A percentile compares a stretch with the other conserved stretches of the same genome.
Conservation (phyloP, 2,329 filamentous ascomycete genomes). For the Clonostachys rosea region DNA sequence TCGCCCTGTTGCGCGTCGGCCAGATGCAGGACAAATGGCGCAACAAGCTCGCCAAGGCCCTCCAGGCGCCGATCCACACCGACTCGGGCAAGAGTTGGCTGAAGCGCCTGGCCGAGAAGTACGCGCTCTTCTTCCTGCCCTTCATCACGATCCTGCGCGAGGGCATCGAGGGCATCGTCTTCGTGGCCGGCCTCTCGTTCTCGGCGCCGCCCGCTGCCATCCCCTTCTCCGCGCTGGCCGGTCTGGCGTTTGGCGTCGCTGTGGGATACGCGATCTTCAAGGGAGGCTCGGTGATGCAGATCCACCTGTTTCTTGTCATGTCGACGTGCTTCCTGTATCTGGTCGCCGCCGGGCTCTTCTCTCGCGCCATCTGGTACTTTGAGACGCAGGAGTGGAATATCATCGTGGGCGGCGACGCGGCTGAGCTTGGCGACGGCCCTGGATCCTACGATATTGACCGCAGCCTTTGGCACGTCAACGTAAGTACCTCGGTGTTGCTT, state of each 20-base stretch:
- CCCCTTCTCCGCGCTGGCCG: slow-evolving; percentile 71
- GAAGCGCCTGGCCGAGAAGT: slow-evolving; percentile 67
- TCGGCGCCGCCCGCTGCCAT: slow-evolving; percentile 71
- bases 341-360: slow-evolving; percentile 78
- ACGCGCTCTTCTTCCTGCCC: slow-evolving; percentile 80
- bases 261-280: slow-evolving; percentile 76
- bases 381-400: slow-evolving; percentile 67
- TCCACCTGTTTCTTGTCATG: slow-evolving; percentile 73
- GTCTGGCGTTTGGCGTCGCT: slow-evolving; percentile 59
- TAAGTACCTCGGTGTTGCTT: slow-evolving; percentile 28
- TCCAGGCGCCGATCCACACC: slow-evolving; percentile 47
- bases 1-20: slow-evolving; percentile 72
- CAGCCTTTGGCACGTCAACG: slow-evolving; percentile 80
- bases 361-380: slow-evolving; percentile 70
- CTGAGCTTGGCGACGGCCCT: slow-evolving; percentile 50
- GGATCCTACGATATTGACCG: slow-evolving; percentile 76
- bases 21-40: slow-evolving; percentile 87
- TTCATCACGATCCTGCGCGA: slow-evolving; percentile 86
- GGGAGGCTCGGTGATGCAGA: slow-evolving; percentile 40
- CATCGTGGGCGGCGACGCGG: slow-evolving; percentile 52
- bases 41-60: slow-evolving; percentile 69
- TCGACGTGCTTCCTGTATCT: slow-evolving; percentile 84
- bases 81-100: slow-evolving; percentile 37
- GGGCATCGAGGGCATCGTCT: slow-evolving; percentile 81
- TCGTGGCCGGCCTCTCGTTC: slow-evolving; percentile 80